These are phyloP conservation scores for Arthrobotrys iridis DNA, from an alignment of 2,329 filamentous ascomycete species.

Conservation along the genomic window DNA sequence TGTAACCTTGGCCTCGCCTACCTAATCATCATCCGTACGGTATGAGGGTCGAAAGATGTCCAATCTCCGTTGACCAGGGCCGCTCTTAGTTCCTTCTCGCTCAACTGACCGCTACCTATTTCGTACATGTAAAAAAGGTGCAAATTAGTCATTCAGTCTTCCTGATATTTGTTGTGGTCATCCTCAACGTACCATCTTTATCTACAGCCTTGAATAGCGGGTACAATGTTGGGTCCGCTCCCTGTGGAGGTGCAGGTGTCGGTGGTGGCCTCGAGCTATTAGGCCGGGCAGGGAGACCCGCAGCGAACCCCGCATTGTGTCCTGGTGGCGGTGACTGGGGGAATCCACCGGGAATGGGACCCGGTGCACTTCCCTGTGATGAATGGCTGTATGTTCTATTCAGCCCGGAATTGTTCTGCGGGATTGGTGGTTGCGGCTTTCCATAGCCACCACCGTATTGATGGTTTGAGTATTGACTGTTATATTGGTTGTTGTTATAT, in stretches of 20 bases:
- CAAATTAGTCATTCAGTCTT: background rate
- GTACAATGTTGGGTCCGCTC: constrained; percentile 76
- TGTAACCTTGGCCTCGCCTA: constrained; percentile 40
- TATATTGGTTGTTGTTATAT: constrained; percentile 38
- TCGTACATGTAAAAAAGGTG: background rate
- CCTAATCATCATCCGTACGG: constrained; percentile 96
- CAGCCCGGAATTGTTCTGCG: constrained; percentile 15
- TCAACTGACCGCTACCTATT: constrained; percentile 78
- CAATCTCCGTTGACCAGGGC: constrained; percentile 97
- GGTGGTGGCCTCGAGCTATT: constrained; percentile 70
- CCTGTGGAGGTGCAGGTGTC: constrained; percentile 69
- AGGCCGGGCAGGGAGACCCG: constrained; percentile 46
- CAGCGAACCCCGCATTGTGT: constrained; percentile 37
- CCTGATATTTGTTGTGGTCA: background rate
- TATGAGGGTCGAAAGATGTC: constrained; percentile 90
- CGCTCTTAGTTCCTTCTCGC: constrained; percentile 83
- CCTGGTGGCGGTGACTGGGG: constrained; percentile 35
- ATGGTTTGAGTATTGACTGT: constrained; percentile 1
- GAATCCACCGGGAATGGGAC: constrained; percentile 41
- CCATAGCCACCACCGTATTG: constrained; percentile 30
- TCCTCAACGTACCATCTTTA: constrained; percentile 71
- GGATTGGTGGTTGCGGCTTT: constrained; percentile 52
- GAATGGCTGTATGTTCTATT: constrained; percentile 38
- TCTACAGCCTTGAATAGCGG: constrained; percentile 92
- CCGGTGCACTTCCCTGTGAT: background rate